Percentiles rank a stretch among this genome's conserved stretches.
Evolutionary conservation across 192 early-diverging fungal species (phyloP).

Genomic region (Umbelopsis isabellina): DNA sequence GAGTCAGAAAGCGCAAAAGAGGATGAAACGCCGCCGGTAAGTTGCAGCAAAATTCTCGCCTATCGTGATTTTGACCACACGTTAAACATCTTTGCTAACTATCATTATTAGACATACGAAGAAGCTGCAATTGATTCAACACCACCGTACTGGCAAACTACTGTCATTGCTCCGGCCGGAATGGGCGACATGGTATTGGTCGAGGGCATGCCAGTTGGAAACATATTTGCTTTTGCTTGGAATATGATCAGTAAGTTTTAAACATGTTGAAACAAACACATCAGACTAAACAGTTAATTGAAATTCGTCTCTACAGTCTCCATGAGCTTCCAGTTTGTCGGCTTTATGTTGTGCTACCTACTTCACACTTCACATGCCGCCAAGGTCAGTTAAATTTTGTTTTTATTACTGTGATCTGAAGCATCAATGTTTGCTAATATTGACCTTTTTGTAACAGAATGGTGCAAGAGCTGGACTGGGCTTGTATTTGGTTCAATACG

Average conservation of each 20-base stretch:
- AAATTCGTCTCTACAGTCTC: constrained; percentile 54
- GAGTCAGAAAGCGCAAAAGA: constrained; percentile 53
- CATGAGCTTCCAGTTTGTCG: constrained; percentile 78
- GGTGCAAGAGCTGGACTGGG: constrained; percentile 81
- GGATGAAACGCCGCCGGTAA: constrained; percentile 56
- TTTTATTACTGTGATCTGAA: background rate
- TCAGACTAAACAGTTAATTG: constrained; percentile 5
- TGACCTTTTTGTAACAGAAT: constrained; percentile 46
- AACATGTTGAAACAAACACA: background rate
- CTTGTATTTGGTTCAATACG: constrained; percentile 79
- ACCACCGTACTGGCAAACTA: constrained; percentile 81
- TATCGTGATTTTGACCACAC: background rate
- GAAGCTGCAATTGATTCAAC: constrained; percentile 75
- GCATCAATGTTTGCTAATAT: background rate
- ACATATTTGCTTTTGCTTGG: constrained; percentile 72
- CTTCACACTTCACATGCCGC: constrained; percentile 90
- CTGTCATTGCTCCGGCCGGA: constrained; percentile 66
- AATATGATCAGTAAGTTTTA: constrained; percentile 69
- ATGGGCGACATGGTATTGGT: constrained; percentile 87
- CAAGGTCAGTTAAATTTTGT: constrained; percentile 43
- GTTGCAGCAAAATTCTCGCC: constrained; percentile 23
- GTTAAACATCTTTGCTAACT: background rate
- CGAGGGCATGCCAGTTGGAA: constrained; percentile 91
- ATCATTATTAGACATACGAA: constrained; percentile 62
- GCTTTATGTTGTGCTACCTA: constrained; percentile 91